Base-by-base conservation (phyloP, 495 filamentous ascomycete species). In the Penicillium psychrofluorescens region DNA sequence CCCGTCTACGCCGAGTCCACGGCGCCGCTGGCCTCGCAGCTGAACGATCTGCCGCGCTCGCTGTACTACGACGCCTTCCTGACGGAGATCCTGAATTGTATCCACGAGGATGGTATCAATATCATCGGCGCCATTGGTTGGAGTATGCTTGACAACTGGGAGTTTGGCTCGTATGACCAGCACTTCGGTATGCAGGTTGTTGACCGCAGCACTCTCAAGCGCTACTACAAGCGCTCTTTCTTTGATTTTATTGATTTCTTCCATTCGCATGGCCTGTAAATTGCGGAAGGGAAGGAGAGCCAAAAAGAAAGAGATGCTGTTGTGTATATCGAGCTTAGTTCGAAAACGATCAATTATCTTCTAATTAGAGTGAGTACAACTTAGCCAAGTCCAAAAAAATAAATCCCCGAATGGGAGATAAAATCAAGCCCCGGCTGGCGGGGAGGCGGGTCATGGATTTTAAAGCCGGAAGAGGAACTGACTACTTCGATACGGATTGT, bases 181-280 rank as follows among this genome's bases (percentile, higher is more conserved):
- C 66, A 67, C 7, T 75, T 68, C 53, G 71, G 71, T 0, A 44
- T 72, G 32, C 71, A 72, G 44, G 49, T 47, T 0, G 63, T 75
- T 2, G 67, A 74, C 50, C 49, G 59, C n/a, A 69, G 63, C 1
- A 63, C 54, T 4, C 61, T 61, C 35, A 46, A 68, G 35, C 45
- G 71, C n/a, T 46, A 47, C 13, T 75, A 61, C 43, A 73, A 73
- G 53, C 66, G 66, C 52, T 71, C 67, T 41, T 67, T 73, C 36
- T 75, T 75, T 46, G 70, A 75, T 36, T 34, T 70, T 35, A 66
- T 75, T 13, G 66, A 68, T 53, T 75, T 71, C 22, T 22, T 22
- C 22, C 22, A 22, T 22, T 22, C 22, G 22, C 22, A 22, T 22
- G 22, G 22, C 6, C 22, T 22, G 22, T 22, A 22, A 6, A 22